Base-by-base conservation (phyloP, 176 grass and related monocot genomes). In the Bromus sterilis region DNA sequence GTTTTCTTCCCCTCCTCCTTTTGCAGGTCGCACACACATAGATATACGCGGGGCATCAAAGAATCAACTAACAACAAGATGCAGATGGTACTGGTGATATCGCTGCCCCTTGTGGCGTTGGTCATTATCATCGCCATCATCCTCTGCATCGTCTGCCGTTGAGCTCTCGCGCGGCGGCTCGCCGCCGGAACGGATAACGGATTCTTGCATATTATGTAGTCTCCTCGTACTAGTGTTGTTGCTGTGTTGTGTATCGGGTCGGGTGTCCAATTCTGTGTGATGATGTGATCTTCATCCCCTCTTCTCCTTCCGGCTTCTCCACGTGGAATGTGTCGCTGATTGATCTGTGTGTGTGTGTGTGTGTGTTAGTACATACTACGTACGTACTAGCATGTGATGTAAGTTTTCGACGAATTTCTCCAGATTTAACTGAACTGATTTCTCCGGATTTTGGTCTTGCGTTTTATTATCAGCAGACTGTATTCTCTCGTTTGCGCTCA, bases 51-150 rank as follows among this genome's bases (percentile, higher is more conserved):
- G 64, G 20, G 65, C 21, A 5, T 14, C 66, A 4, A 3, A 44
- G 42, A 15, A 16, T 1, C 39, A 71, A 13, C 39, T 24, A 13
- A 23, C 40, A 13, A 23, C 68, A 73, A 73, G 33, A 94, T 94
- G 92, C 68, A 94, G 71, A 12, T 94, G 39, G 92, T 94, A 76
- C 83, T 89, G 79, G 80, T 94, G 80, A 94, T 94, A 85, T 94
- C 89, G 74, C 78, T 94, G 86, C 92, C 92, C 23, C 81, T 94
- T 4, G 59, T 94, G 67, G 84, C 74, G 25, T 72, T 94, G 51
- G 56, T 72, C 64, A 20, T 94, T 29, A 78, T 94, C 68, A 20
- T 91, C 87, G 79, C 86, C 43, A 51, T 90, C 79, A 33, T 94
- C 78, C 81, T 81, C 76, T 94, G 86, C 83, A 82, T 94, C 80